Evolutionary conservation across 176 grass and related monocot genomes (phyloP).

Genomic region (bread wheat (Triticum aestivum)): DNA sequence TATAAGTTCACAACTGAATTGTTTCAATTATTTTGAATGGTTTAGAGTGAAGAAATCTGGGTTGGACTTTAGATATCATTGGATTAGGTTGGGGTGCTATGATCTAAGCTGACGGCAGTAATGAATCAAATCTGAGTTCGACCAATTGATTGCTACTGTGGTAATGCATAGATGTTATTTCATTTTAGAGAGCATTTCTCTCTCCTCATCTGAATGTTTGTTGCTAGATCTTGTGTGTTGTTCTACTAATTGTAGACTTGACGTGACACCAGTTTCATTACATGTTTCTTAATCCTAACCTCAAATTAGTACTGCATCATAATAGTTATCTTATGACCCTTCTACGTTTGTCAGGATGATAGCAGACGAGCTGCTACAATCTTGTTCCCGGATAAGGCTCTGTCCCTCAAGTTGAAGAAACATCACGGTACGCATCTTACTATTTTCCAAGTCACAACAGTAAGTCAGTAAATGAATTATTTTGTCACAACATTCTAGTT

Average conservation of each 20-base stretch:
- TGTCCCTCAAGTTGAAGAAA: constrained; percentile 74
- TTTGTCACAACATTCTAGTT: constrained; percentile 14
- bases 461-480: background rate
- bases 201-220: constrained; percentile 4
- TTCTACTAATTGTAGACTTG: constrained; percentile 2
- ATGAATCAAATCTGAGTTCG: background rate
- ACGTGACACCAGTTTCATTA: background rate
- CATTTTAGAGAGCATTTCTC: background rate
- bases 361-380: constrained; percentile 76
- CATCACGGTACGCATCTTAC: constrained; percentile 72
- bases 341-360: constrained; percentile 63
- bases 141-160: background rate
- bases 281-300: background rate
- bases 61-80: background rate
- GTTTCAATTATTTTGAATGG: background rate
- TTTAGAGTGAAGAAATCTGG: background rate
- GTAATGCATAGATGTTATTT: constrained; percentile 4
- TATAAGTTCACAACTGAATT: background rate
- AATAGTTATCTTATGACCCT: background rate
- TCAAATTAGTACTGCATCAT: background rate
- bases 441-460: background rate
- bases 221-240: constrained; percentile 17
- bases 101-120: background rate
- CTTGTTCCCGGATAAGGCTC: constrained; percentile 71
- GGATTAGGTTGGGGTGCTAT: background rate